Base-by-base conservation (phyloP, 2,329 filamentous ascomycete species). In the Hymenotorrendiella dingleyae region DNA sequence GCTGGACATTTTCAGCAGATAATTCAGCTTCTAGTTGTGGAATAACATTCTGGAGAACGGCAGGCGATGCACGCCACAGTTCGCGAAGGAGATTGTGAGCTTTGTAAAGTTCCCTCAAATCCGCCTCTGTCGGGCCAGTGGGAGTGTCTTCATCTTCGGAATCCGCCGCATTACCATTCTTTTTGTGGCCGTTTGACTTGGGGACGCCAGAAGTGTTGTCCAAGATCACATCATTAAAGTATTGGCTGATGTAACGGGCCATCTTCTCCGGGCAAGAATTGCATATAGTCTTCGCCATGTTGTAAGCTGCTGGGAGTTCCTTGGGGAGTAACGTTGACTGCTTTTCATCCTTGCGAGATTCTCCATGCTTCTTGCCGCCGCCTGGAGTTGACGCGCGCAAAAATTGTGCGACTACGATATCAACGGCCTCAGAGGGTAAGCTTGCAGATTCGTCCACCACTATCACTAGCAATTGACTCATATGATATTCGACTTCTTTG, bases 211-310 rank as follows among this genome's bases (percentile, higher is more conserved):
- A 78, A 27, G 82, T 89, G 3, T 89, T 86, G 59, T 96, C 89
- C 48, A 97, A 81, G 45, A 98, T 94, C 39, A 97, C 89, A 43
- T 94, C 89, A 64, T 89, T 94, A 63, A 98, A 98, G 63, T 97
- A 98, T 59, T 94, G 89, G 53, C 88, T 91, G 43, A 97, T 84
- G 54, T 94, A 88, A 48, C 89, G 84, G 1, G 88, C 84, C 91
- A 98, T 96, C 65, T 94, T 94, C 54, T 96, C 91, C 1, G 86
- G 80, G 54, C 83, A 94, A 14, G 78, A 78, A 57, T 89, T 93
- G 69, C 93, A 98, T 33, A 98, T 82, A 2, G 86, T 86, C 65
- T 94, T 94, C 17, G 93, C 91, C 85, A 97, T 94, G 60, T 93
- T 84, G 67, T 98, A 98, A 1, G 93, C 90, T 12, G 89, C 80